Base-by-base conservation (phyloP, 108 stramenopile genomes). In the Cyclotella kingstonii region DNA sequence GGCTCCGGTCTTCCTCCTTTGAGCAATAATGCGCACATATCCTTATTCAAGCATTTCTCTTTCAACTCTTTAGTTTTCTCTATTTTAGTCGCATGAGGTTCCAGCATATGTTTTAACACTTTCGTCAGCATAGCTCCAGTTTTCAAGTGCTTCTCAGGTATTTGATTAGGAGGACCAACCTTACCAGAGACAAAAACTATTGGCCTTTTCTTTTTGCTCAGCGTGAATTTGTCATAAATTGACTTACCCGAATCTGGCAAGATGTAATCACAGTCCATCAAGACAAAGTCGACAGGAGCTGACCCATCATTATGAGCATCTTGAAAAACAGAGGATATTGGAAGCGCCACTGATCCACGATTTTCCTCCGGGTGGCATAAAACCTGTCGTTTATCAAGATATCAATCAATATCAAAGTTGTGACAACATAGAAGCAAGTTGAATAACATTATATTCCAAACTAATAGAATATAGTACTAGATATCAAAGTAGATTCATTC, bases 1-100 rank as follows among this genome's bases (percentile, higher is more conserved):
- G 86, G 86, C 3, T 84, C 81, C 35, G 71, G 68, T 59, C 84
- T 85, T 50, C 70, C 67, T 22, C 90, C 90, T 56, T 91, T 91
- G 30, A 91, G 75, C 43, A 91, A 58, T 57, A 91, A 66, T 1
- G 60, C 90, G 60, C 90, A 91, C 27, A 81, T 51, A 44, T 84
- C 81, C 70, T 89, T 86, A 45, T 88, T 83, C 18, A 91, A 49
- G 73, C 90, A 91, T 70, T 91, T 91, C 41, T 81, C 58, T 63
- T 84, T 73, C 61, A 91, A 59, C 67, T 89, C 90, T 59, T 87
- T 84, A 4, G 90, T 85, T 30, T 84, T 91, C 70, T 91, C 90
- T 58, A 91, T 89, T 68, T 91, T 91, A 28, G 84, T 87, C n/a
- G 86, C 87, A 43, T 80, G 80, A 10, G 84, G 85, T 57, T 84